A percentile compares a stretch with the other conserved stretches of the same genome.
phyloP scores from a whole-genome alignment of 176 grass and related monocot species.

The Themeda triandra region DNA sequence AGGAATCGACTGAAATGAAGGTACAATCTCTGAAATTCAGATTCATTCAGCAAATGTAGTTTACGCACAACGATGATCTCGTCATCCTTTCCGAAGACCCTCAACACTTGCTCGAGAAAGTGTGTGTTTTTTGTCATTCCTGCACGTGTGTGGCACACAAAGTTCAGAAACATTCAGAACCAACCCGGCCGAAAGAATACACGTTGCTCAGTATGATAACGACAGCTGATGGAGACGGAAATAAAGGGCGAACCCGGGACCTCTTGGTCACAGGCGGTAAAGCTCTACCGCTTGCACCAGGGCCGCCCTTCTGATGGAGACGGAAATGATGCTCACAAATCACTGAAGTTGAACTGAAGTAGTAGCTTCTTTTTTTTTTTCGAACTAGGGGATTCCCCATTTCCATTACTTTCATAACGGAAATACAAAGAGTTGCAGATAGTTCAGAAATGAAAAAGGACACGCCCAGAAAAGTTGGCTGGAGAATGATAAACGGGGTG shows the following conservation, averaged over 20 bases:
- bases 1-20: not conserved
- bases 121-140: slow-evolving; percentile 63
- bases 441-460: no score
- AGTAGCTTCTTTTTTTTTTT: no score
- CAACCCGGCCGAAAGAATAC: not conserved
- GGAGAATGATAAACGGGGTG: no score
- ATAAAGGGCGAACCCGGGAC: no score
- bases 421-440: no score
- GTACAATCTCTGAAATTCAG: not conserved
- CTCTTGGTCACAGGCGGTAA: no score
- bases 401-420: no score
- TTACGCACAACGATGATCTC: slow-evolving; percentile 87
- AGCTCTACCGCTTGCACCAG: no score
- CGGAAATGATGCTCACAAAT: not conserved
- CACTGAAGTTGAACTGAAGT: not conserved
- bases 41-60: not conserved
- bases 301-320: no score
- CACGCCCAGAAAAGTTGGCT: no score
- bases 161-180: not conserved
- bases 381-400: no score
- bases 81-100: slow-evolving; percentile 48
- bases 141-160: not conserved
- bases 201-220: not conserved
- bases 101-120: slow-evolving; percentile 65
- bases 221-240: not conserved